Evolutionary conservation across 257 asterid genomes (phyloP), one percentile per base, ranked within the genome.

Genomic region (Apocynum venetum): DNA sequence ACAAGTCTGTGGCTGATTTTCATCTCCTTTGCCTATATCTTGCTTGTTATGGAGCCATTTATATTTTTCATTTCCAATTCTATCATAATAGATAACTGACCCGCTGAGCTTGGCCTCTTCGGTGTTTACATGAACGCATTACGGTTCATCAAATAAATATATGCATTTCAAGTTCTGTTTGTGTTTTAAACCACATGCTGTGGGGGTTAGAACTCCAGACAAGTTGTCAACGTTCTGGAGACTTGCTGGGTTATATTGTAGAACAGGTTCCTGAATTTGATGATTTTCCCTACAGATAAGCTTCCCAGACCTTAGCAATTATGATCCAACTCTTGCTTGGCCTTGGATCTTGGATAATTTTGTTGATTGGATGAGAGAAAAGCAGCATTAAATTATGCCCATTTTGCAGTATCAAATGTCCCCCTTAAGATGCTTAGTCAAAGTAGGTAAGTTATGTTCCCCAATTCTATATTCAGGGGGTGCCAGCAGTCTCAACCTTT

Each of bases 341-440:
- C 94, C 97, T 51, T 79, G 91, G 81, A 78, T 93, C 81, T 88
- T 93, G 49, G 97, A 93, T 77, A 93, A 91, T 78, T 93, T 89
- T 75, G 98, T 90, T 57, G 98, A 88, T 3, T 91, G 96, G 91
- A 64, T 86, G 85, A 93, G 84, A 75, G 84, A 59, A 41, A 83
- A 81, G 76, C 82, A 64, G 75, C 73, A 82, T 15, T 83, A 72
- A 81, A 51, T 38, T 17, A 64, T 61, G 55, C 40, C 53, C 51
- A 57, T 64, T 59, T 73, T 4, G 40, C 49, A 38, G 59, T 48
- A 60, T 57, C 13, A 38, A 14, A 19, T 20, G 10, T 66, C 46
- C 57, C 61, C 74, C 73, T 46, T 11, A 51, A 47, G 47, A 38
- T 40, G 49, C 63, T 12, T 46, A 41, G 48, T 64, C 73, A 52